phyloP scores from a whole-genome alignment of 1,139 yeast genomes.

The Candida pseudoviswanathii region DNA sequence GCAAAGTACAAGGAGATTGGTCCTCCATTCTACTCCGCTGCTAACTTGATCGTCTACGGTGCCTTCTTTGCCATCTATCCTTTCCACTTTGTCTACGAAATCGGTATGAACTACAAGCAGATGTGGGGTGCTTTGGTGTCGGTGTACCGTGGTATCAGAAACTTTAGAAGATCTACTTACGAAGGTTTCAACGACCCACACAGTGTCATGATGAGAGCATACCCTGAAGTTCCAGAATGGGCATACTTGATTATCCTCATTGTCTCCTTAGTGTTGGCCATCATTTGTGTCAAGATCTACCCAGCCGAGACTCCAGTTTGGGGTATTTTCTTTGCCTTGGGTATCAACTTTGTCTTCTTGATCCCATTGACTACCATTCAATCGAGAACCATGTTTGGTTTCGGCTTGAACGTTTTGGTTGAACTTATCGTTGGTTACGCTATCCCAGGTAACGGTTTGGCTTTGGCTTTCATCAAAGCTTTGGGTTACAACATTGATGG shows the following conservation, averaged over 20 bases:
- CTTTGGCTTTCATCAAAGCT: constrained; percentile 39
- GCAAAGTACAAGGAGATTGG: constrained; percentile 24
- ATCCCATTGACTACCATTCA: constrained; percentile 40
- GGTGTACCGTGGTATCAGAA: too few relatives aligned
- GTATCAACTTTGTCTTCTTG: constrained; percentile 36
- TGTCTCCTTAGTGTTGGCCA: constrained; percentile 33
- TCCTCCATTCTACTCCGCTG: constrained; percentile 49
- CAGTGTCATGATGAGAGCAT: constrained; percentile 41
- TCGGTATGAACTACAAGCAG: constrained; percentile 42
- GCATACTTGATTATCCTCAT: constrained; percentile 38
- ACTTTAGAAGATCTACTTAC: constrained; percentile 20
- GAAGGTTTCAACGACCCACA: constrained; percentile 38
- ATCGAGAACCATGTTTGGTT: constrained; percentile 39
- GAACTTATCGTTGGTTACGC: constrained; percentile 43
- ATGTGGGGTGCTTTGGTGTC: constrained; percentile 27
- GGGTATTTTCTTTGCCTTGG: constrained; percentile 37
- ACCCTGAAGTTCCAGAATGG: constrained; percentile 45
- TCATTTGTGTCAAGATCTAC: constrained; percentile 31
- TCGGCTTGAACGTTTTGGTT: constrained; percentile 43
- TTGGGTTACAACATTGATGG: constrained; percentile 41
- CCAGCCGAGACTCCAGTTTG: constrained; percentile 43
- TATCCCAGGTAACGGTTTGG: constrained; percentile 42
- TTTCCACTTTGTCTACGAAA: constrained; percentile 38
- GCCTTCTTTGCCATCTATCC: constrained; percentile 46
- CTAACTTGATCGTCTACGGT: constrained; percentile 44